Conservation (phyloP, 2,329 filamentous ascomycete species). For the Pseudovirgaria hyperparasitica region DNA sequence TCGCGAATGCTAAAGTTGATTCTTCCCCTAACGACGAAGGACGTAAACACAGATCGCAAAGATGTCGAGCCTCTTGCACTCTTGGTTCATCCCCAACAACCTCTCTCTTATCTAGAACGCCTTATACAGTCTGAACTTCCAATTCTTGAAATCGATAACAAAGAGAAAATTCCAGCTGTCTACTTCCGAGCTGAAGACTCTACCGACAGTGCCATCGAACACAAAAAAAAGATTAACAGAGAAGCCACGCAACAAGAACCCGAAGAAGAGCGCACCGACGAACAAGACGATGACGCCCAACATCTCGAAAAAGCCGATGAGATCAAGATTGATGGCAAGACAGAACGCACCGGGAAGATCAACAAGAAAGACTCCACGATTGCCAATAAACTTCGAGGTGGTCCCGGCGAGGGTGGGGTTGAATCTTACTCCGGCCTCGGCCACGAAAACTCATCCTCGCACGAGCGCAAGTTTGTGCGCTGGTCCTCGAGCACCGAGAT, state of each 20-base stretch:
- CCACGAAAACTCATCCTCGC: slow-evolving; percentile 36
- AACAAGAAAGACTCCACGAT: slow-evolving; percentile 17
- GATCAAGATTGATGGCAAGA: slow-evolving; percentile 37
- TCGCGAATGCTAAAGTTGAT: slow-evolving; percentile 71
- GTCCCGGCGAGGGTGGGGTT: slow-evolving; percentile 44
- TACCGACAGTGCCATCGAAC: slow-evolving; percentile 42
- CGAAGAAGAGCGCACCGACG: slow-evolving; percentile 13
- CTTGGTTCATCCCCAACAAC: slow-evolving; percentile 79
- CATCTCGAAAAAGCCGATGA: slow-evolving; percentile 36
- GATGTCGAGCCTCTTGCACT: slow-evolving; percentile 75
- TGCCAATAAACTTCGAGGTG: slow-evolving; percentile 29
- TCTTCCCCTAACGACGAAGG: slow-evolving; percentile 55
- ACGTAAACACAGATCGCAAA: slow-evolving; percentile 48
- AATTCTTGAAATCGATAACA: slow-evolving; percentile 46
- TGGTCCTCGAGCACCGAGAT: slow-evolving; percentile 86
- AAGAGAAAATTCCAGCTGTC: slow-evolving; percentile 59
- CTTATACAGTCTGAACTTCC: slow-evolving; percentile 82
- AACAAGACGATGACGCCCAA: slow-evolving; percentile 26
- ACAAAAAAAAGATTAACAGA: slow-evolving; percentile 11
- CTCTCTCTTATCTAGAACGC: slow-evolving; percentile 77
- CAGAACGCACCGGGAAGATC: slow-evolving; percentile 30
- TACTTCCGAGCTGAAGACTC: slow-evolving; percentile 71
- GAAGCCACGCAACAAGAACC: no score
- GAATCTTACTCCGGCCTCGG: slow-evolving; percentile 62
- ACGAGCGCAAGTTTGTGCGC: slow-evolving; percentile 55